Evolutionary conservation across 2,329 filamentous ascomycete species (phyloP), one percentile per base, ranked within the genome.

Genomic region (Mycosphaerelloides madeirae): DNA sequence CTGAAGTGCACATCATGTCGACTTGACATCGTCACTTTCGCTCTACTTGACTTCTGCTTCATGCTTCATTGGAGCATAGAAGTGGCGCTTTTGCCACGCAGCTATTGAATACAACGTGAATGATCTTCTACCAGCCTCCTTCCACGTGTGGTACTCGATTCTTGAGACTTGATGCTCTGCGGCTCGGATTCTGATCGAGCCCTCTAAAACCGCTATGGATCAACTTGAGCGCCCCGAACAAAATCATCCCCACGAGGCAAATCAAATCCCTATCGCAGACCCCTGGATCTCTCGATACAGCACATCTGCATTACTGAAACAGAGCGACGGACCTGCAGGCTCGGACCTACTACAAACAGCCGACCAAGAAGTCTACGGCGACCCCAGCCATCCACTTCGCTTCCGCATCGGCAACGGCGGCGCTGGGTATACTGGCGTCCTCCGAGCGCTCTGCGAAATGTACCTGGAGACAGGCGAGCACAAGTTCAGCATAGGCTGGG

Each of bases 401-500:
- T 58, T 58, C 41, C 47, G 49, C 8, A 46, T 57, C 12, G 56
- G 56, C 9, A 58, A 57, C 38, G 56, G 54, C 13, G 54, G 54
- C 20, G 56, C 56, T 29, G 56, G 54, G 3, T 55, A 53, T 31
- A 57, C 52, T 13, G 56, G 55, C 8, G 33, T 58, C 14, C 45
- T 57, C 4, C 20, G 38, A 29, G 9, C 28, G 11, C 44, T 57
- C 5, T 42, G 38, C 31, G 45, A 53, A 33, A 8, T 20, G 6
- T 57, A 41, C 48, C 53, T 58, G 25, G n/a, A 25, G 1, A 19
- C 44, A 13, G 13, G 38, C 29, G 45, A 46, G 11, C 37, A 41
- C 16, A 29, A 43, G 3, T 55, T 57, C 33, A 42, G 50, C 1
- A 55, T 59, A 6, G 54, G 44, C 6, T 58, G 55, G 55, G 43